Base-by-base conservation (phyloP, 148 eudicot genomes). In the Rhododendron simsii region DNA sequence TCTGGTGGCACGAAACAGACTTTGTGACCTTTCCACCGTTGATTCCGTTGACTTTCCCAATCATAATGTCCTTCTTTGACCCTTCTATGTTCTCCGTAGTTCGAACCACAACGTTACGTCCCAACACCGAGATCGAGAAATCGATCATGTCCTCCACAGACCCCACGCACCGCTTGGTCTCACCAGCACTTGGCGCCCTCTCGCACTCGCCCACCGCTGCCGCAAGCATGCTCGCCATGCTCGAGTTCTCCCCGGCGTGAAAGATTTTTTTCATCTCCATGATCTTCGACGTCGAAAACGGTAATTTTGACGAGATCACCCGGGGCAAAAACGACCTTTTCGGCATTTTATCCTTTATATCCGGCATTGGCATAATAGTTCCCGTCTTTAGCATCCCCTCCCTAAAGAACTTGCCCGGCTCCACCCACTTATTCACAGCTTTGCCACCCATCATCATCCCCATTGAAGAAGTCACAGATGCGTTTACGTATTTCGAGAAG, bases 121-220 rank as follows among this genome's bases (percentile, higher is more conserved):
- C 93, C 83, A 92, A 84, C 23, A 92, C 79, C 74, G 92, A 92
- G 8, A 89, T 89, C 2, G 92, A 91, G 7, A 92, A 92, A 53
- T 92, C 93, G 28, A 92, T 88, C 93, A 92, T 89, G 86, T 92
- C 93, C 84, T 92, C 93, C 0, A 89, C 69, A 2, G 93, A 92
- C 28, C 90, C 92, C 35, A 92, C 93, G 50, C 93, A 92, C 55
- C 69, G 91, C 78, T 92, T 92, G 14, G 89, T 88, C 90, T 92
- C 93, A 0, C 93, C 93, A 4, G 67, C 80, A 35, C 91, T 89
- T 0, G 93, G 93, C 2, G 83, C 91, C 74, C 92, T 80, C 82
- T 92, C 93, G 80, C 93, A 92, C 86, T 92, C 93, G 10, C 85
- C 30, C 84, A 90, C 71, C 50, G 90, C 93, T 0, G 88, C 51